These are phyloP conservation scores for Taiozyma sp. DNA, from an alignment of 1,139 yeast genomes.

Conservation along the genomic window DNA sequence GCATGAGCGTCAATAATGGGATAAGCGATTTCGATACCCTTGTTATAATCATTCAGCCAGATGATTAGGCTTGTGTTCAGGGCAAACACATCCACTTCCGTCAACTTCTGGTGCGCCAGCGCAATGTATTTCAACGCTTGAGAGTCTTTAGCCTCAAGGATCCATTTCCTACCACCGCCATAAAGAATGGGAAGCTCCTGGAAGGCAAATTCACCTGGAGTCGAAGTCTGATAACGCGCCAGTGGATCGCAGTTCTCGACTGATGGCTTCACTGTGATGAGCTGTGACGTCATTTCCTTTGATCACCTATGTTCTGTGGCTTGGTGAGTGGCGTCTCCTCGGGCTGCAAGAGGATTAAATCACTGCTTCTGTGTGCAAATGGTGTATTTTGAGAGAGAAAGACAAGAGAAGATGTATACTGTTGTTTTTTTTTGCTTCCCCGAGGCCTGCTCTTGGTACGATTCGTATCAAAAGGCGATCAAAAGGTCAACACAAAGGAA, in stretches of 20 bases:
- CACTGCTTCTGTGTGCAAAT: too few species aligned
- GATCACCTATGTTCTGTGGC: too few species aligned
- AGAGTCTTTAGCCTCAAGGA: conserved; percentile 8
- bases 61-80: conserved; percentile 30
- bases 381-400: too few species aligned
- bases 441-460: too few species aligned
- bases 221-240: conserved; percentile 23
- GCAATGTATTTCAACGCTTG: conserved; percentile 10
- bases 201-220: conserved; percentile 26
- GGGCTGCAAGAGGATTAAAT: too few species aligned
- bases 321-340: too few species aligned
- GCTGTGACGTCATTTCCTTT: conserved; percentile 4
- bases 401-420: too few species aligned
- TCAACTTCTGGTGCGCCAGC: conserved; percentile 10
- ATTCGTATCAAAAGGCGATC: too few species aligned
- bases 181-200: conserved; percentile 31
- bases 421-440: too few species aligned
- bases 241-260: conserved; percentile 32
- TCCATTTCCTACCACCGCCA: conserved; percentile 36
- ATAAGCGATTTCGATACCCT: conserved; percentile 33
- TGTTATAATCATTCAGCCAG: conserved; percentile 30
- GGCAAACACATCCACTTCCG: conserved; percentile 31
- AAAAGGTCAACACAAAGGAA: background rate
- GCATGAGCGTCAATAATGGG: conserved; percentile 30
- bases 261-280: conserved; percentile 27